phyloP scores from a whole-genome alignment of 1,284 basidiomycete genomes.

The Ustilago tritici region DNA sequence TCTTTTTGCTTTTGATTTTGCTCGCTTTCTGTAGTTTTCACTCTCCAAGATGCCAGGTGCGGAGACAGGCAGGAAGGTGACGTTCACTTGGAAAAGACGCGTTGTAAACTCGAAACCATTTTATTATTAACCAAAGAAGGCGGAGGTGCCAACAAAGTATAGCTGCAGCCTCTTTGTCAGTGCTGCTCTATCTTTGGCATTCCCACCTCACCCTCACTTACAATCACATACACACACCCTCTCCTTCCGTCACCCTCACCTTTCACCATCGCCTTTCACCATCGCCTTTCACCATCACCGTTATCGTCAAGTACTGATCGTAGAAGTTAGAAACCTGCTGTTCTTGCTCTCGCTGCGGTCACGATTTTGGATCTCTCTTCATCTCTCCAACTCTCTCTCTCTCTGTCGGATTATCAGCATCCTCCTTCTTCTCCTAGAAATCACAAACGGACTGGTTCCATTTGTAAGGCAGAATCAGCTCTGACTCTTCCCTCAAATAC shows the following conservation, averaged over 20 bases:
- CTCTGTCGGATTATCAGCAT: not conserved
- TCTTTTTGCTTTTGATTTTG: not conserved
- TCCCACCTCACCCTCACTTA: not conserved
- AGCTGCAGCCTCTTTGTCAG: not conserved
- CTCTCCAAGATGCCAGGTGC: too few species aligned
- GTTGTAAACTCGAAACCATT: slow-evolving; percentile 1
- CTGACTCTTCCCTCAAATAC: not conserved
- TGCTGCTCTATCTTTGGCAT: not conserved
- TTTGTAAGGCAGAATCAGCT: slow-evolving; percentile 10
- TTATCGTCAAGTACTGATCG: not conserved
- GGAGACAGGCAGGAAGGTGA: too few species aligned
- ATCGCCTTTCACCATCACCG: not conserved
- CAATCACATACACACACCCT: not conserved
- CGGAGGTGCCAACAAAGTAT: not conserved
- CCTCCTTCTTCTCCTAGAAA: not conserved
- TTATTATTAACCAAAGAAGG: not conserved
- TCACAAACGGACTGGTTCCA: slow-evolving; percentile 20
- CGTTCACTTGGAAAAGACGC: too few species aligned
- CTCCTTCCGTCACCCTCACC: not conserved
- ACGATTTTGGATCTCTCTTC: too few species aligned
- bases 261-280: too few species aligned
- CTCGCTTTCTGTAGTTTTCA: too few species aligned
- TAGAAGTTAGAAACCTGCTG: not conserved
- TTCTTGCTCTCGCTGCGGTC: not conserved
- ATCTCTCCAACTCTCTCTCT: not conserved